phyloP scores from a whole-genome alignment of 2,329 filamentous ascomycete species.

The Fusarium staphyleae region DNA sequence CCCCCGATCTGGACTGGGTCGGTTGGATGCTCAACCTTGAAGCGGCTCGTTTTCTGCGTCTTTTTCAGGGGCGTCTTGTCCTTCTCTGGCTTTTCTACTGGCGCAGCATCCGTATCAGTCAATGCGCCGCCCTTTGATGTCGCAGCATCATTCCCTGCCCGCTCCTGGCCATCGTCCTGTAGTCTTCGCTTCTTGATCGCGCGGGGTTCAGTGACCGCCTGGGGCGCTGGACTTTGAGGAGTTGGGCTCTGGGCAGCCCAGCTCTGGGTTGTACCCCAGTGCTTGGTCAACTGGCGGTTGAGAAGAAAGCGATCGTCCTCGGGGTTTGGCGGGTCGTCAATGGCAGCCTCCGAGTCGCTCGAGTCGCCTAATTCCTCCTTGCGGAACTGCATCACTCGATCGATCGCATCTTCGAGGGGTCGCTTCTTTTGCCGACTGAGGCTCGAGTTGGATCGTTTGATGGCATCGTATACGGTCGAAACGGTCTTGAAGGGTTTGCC shows the following conservation, averaged over 20 bases:
- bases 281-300: constrained; percentile 52
- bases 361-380: constrained; percentile 68
- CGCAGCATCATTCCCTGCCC: constrained; percentile 12
- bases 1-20: constrained; percentile 42
- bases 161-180: constrained; percentile 41
- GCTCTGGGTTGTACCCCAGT: constrained; percentile 40
- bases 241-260: neutral
- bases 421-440: constrained; percentile 83
- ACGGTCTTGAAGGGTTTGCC: constrained; percentile 59
- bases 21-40: constrained; percentile 41
- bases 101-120: constrained; percentile 29
- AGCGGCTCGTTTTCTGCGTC: constrained; percentile 41
- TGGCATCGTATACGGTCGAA: constrained; percentile 74
- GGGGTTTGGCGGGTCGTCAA: constrained; percentile 49
- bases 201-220: constrained; percentile 29
- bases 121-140: constrained; percentile 28
- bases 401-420: constrained; percentile 83
- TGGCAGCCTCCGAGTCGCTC: constrained; percentile 59
- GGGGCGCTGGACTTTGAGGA: neutral
- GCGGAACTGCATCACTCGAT: constrained; percentile 77
- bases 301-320: constrained; percentile 50
- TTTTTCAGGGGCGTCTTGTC: constrained; percentile 44
- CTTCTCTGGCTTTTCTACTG: constrained; percentile 40
- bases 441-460: constrained; percentile 86
- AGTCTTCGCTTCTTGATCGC: constrained; percentile 46